These are phyloP conservation scores for Allium sativum DNA, from an alignment of 106 monocot genomes.

Conservation along the genomic window DNA sequence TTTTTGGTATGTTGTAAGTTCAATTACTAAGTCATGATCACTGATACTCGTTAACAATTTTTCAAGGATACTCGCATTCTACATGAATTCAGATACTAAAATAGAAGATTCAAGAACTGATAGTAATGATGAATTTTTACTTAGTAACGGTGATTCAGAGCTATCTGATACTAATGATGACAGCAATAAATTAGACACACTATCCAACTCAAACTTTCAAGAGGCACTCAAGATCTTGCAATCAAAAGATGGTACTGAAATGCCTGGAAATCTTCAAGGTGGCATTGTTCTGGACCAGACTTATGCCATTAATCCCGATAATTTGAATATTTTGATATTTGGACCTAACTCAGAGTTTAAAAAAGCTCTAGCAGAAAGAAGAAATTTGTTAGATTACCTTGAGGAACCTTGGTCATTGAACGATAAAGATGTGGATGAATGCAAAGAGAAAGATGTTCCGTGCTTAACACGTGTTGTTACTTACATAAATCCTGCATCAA, in stretches of 20 bases:
- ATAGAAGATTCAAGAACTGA: background rate
- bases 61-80: background rate
- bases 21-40: no score
- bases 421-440: constrained; percentile 1
- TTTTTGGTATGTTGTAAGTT: no score
- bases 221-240: constrained; percentile 40
- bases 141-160: background rate
- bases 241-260: constrained; percentile 20
- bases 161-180: background rate
- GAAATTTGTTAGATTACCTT: constrained; percentile 33
- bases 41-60: no score
- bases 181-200: background rate
- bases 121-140: no score
- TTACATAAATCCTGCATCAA: constrained; percentile 46
- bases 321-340: constrained; percentile 40
- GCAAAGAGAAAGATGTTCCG: background rate
- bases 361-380: constrained; percentile 19
- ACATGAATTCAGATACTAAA: background rate
- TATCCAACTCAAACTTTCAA: constrained; percentile 19
- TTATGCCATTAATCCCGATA: constrained; percentile 31
- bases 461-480: constrained; percentile 29
- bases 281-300: constrained; percentile 47
- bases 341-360: constrained; percentile 48
- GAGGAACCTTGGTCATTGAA: constrained; percentile 48
- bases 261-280: constrained; percentile 42